Conservation (phyloP, 306 rosid genomes). For the Cucurbita ficifolia region DNA sequence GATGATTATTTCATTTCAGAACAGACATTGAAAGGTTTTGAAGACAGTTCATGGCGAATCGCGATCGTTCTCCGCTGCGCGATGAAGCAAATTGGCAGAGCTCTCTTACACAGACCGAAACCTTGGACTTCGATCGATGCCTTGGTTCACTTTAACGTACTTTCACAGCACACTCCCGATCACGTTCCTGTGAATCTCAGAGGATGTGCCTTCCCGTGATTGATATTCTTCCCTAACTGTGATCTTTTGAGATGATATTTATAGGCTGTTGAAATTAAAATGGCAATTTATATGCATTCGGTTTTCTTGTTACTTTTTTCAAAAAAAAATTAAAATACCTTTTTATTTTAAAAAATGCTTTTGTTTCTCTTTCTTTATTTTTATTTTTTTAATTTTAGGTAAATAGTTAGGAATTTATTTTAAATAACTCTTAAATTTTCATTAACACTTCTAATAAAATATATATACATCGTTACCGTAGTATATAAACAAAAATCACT, state of each 20-base stretch:
- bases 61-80: not conserved
- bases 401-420: too few relatives aligned
- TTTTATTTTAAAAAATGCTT: too few relatives aligned
- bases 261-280: not conserved
- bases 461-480: too few relatives aligned
- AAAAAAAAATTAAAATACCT: too few relatives aligned
- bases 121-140: not conserved
- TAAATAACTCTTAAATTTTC: too few relatives aligned
- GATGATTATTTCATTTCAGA: not conserved
- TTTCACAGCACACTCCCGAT: not conserved
- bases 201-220: not conserved
- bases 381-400: too few relatives aligned
- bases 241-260: not conserved
- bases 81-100: not conserved
- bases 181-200: not conserved
- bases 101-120: not conserved
- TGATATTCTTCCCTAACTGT: not conserved
- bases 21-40: slow-evolving; percentile 44
- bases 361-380: too few relatives aligned
- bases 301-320: too few relatives aligned
- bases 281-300: not conserved
- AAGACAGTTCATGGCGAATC: slow-evolving; percentile 46
- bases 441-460: too few relatives aligned
- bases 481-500: too few relatives aligned
- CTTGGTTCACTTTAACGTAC: not conserved